A percentile compares a stretch with the other conserved stretches of the same genome.
Conservation (phyloP, 1,284 basidiomycete genomes). For the Heterobasidion annosum region DNA sequence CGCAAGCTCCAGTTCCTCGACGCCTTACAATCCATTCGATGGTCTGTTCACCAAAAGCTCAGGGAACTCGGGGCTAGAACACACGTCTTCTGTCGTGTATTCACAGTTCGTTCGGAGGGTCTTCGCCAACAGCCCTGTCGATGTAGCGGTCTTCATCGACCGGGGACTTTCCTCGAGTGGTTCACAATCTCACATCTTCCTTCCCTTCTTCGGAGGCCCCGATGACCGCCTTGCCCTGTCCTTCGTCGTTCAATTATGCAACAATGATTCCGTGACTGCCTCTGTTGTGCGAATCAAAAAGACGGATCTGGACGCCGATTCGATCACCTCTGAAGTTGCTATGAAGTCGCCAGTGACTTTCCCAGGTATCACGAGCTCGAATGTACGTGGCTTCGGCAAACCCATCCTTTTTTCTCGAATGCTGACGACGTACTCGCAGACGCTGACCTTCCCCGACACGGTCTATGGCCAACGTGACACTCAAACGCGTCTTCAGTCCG, state of each 20-base stretch:
- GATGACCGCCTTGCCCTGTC: conserved; percentile 82
- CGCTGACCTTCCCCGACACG: conserved; percentile 48
- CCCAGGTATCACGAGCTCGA: conserved; percentile 6
- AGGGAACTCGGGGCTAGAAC: conserved; percentile 17
- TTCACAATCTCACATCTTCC: conserved; percentile 58
- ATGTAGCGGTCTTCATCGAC: conserved; percentile 82
- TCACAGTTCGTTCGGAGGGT: conserved; percentile 77
- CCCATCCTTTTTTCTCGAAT: background rate
- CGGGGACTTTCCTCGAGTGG: conserved; percentile 26
- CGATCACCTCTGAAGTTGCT: background rate
- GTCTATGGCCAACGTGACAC: conserved; percentile 57
- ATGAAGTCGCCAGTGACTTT: background rate
- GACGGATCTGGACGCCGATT: conserved; percentile 20
- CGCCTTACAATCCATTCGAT: conserved; percentile 46
- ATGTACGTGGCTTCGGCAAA: conserved; percentile 8
- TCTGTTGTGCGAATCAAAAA: conserved; percentile 58
- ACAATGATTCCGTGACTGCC: conserved; percentile 53
- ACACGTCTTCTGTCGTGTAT: conserved; percentile 48
- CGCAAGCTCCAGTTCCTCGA: conserved; percentile 6
- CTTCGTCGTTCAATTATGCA: conserved; percentile 74
- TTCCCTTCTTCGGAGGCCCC: conserved; percentile 89
- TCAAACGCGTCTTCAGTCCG: conserved; percentile 55
- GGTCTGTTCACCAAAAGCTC: conserved; percentile 37
- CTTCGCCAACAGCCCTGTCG: conserved; percentile 55
- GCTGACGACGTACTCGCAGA: conserved; percentile 21